These are phyloP conservation scores for Maudiozyma barnettii DNA, from an alignment of 805 yeast species.

Conservation along the genomic window DNA sequence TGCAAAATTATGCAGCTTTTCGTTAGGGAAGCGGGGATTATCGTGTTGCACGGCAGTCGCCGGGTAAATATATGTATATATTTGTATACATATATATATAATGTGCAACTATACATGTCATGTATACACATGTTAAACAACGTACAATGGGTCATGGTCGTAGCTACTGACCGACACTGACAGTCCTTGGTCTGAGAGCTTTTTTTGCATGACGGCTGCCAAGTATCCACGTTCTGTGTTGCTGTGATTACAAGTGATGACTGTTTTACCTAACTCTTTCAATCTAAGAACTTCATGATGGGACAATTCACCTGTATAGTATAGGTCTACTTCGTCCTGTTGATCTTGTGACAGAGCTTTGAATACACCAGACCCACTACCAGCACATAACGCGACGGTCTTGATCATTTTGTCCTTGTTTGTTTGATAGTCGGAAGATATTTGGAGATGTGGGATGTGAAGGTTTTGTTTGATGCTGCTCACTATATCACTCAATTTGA, in stretches of 20 bases:
- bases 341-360: slow-evolving; percentile 18
- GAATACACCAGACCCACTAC: slow-evolving; percentile 81
- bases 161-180: slow-evolving; percentile 41
- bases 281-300: slow-evolving; percentile 81
- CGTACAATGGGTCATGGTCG: slow-evolving; percentile 55
- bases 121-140: too few relatives aligned
- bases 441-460: slow-evolving; percentile 48
- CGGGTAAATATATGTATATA: background rate
- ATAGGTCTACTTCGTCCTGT: slow-evolving; percentile 52
- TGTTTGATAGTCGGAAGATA: slow-evolving; percentile 34
- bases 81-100: background rate
- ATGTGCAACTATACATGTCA: too few relatives aligned
- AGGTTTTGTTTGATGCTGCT: slow-evolving; percentile 44
- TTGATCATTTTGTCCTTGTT: slow-evolving; percentile 30
- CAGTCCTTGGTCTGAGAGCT: slow-evolving; percentile 36
- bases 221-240: slow-evolving; percentile 89
- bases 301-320: slow-evolving; percentile 84
- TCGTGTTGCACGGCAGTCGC: too few relatives aligned
- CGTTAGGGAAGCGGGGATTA: too few relatives aligned
- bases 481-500: slow-evolving; percentile 38
- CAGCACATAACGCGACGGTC: slow-evolving; percentile 84
- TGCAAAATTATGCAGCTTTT: too few relatives aligned
- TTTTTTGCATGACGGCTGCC: slow-evolving; percentile 33
- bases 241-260: slow-evolving; percentile 78
- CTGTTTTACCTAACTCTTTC: slow-evolving; percentile 61